Evolutionary conservation across 371 early-diverging fungal species (phyloP).

Genomic region (Apophysomyces trapeziformis): DNA sequence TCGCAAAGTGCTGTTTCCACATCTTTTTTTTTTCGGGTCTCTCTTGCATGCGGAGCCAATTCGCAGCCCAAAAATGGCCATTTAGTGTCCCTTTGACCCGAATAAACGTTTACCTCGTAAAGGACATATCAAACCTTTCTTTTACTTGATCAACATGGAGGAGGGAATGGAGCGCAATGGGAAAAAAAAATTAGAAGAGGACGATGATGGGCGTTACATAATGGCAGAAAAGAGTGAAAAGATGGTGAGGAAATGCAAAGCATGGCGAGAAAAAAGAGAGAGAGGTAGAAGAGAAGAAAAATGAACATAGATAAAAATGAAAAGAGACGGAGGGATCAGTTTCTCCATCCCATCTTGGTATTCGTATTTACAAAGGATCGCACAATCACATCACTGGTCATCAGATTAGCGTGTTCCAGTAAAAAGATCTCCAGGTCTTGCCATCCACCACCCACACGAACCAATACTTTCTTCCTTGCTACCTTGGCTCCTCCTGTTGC

Average conservation of each 20-base stretch:
- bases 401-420: slow-evolving; percentile 49
- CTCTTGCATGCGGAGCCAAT: no score
- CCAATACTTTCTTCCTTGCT: slow-evolving; percentile 58
- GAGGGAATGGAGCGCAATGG: no score
- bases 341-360: slow-evolving; percentile 10
- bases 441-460: slow-evolving; percentile 76
- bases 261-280: neutral
- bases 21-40: no score
- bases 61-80: no score
- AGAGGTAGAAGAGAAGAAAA: slow-evolving; percentile 12
- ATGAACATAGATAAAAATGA: neutral
- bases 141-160: no score
- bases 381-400: slow-evolving; percentile 40
- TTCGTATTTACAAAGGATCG: slow-evolving; percentile 20
- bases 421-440: slow-evolving; percentile 69
- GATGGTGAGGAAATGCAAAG: neutral
- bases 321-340: neutral
- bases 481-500: slow-evolving; percentile 12
- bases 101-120: no score
- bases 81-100: no score
- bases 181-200: no score
- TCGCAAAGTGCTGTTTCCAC: no score
- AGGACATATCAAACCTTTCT: no score
- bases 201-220: neutral
- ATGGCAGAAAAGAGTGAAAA: neutral